Conservation (phyloP, 2,329 filamentous ascomycete species). For the Cadophora luteo-olivacea region DNA sequence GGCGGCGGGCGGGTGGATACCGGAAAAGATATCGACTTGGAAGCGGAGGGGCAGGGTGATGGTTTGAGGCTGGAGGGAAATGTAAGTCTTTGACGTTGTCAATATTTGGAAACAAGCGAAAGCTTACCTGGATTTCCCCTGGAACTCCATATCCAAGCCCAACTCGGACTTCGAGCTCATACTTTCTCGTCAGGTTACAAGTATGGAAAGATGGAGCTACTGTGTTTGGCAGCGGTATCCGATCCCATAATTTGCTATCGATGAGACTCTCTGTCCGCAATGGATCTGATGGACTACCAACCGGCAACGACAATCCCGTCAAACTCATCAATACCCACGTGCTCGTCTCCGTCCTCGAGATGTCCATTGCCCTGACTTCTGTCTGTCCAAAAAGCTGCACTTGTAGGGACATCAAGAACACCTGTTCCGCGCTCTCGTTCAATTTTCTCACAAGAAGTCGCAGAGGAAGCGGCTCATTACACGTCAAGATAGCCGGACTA, state of each 20-base stretch:
- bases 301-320: slow-evolving; percentile 72
- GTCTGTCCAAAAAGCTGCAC: slow-evolving; percentile 84
- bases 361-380: slow-evolving; percentile 77
- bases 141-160: slow-evolving; percentile 77
- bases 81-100: slow-evolving; percentile 25
- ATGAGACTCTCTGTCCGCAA: slow-evolving; percentile 73
- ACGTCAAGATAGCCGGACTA: slow-evolving; percentile 86
- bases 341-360: slow-evolving; percentile 71
- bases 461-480: slow-evolving; percentile 84
- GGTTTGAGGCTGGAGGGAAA: slow-evolving; percentile 64
- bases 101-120: not conserved
- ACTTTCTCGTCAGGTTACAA: slow-evolving; percentile 84
- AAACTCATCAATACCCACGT: slow-evolving; percentile 79
- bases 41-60: slow-evolving; percentile 82
- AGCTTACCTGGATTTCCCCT: slow-evolving; percentile 47
- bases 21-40: slow-evolving; percentile 82
- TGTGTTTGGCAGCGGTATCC: slow-evolving; percentile 77
- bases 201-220: slow-evolving; percentile 86
- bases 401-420: slow-evolving; percentile 81
- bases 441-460: slow-evolving; percentile 81
- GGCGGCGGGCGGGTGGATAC: slow-evolving; percentile 79
- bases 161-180: slow-evolving; percentile 83
- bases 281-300: slow-evolving; percentile 65
- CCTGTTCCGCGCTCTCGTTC: slow-evolving; percentile 68
- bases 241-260: slow-evolving; percentile 75